Evolutionary conservation across 768 basidiomycete species (phyloP).

Genomic region (Mycena alexandri): DNA sequence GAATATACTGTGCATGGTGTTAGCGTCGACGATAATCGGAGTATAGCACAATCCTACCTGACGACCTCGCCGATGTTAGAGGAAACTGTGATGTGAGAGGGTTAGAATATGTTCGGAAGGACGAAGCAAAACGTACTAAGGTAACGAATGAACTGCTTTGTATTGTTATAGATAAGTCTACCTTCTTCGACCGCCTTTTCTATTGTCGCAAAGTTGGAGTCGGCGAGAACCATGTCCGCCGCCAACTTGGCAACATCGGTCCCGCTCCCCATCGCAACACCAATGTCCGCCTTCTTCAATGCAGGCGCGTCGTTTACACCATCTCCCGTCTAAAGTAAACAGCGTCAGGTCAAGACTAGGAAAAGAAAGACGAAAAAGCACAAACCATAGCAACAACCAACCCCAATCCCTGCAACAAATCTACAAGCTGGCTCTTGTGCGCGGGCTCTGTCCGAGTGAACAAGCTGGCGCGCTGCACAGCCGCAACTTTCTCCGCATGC

Average conservation of each 20-base stretch:
- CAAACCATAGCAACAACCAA: slow-evolving; percentile 95
- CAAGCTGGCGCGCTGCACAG: slow-evolving; percentile 89
- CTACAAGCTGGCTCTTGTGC: slow-evolving; percentile 95
- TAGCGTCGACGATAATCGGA: background rate
- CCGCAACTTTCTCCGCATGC: slow-evolving; percentile 84
- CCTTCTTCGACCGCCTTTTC: slow-evolving; percentile 98
- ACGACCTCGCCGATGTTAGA: slow-evolving; percentile 99
- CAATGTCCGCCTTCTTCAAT: slow-evolving; percentile 96
- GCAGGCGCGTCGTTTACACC: slow-evolving; percentile 99
- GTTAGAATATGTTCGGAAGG: slow-evolving; percentile 19
- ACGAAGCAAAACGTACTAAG: slow-evolving; percentile 72
- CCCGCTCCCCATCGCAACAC: slow-evolving; percentile 98
- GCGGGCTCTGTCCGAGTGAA: slow-evolving; percentile 96
- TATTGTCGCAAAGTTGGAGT: slow-evolving; percentile 98
- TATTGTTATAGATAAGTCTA: slow-evolving; percentile 98
- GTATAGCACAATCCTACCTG: slow-evolving; percentile 52
- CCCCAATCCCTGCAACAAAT: slow-evolving; percentile 90
- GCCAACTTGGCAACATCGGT: slow-evolving; percentile 99
- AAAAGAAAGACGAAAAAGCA: slow-evolving; percentile 19
- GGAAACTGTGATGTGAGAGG: slow-evolving; percentile 69
- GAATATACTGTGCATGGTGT: slow-evolving; percentile 78
- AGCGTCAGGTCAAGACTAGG: background rate
- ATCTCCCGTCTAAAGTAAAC: slow-evolving; percentile 82
- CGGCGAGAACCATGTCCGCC: slow-evolving; percentile 97
- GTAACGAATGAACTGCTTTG: slow-evolving; percentile 99